Base-by-base conservation (phyloP, 768 basidiomycete genomes). In the Russula compacta region DNA sequence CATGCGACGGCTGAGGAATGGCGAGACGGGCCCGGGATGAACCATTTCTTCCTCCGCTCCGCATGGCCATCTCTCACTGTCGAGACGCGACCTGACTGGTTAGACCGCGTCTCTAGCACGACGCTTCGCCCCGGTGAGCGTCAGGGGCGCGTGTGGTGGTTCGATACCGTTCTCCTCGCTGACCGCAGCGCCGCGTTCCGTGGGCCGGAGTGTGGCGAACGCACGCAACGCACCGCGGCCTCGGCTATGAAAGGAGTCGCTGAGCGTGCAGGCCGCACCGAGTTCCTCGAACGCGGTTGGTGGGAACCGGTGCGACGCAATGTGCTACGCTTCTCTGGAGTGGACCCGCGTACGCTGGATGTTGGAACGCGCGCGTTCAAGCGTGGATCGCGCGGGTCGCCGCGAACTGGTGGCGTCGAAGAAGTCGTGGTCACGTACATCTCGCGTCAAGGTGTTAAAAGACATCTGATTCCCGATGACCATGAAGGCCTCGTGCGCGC, bases 141-240 rank as follows among this genome's bases (percentile, higher is more conserved):
- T 32, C 65, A 61, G 17, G 64, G 64, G 35, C 71, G 73, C 39
- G 87, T 83, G 4, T 92, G 82, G 81, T 80, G 83, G 64, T 87
- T 92, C 69, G 84, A 88, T 6, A 76, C 80, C 5, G 77, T 86
- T 3, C 75, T 93, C 8, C 74, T 92, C 53, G 76, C 83, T 6
- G 90, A 93, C 71, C 80, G 92, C 19, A 86, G 84, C 43, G 92
- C 91, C 0, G 79, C 90, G 0, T 85, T 87, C 71, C 77, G 87
- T 3, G 89, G 89, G 0, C 62, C 71, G 4, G 69, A 80, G 3
- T 89, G 88, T 59, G 86, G 86, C 11, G 73, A 75, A 32, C 77
- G 77, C 62, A 86, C 83, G 5, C 86, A 89, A 66, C 77, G 91
- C 17, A 90, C 82, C 0, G 89, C 89, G 0, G 81, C 85, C 1